Conservation (phyloP, 305 asterid genomes). For the Salvia sclarea region DNA sequence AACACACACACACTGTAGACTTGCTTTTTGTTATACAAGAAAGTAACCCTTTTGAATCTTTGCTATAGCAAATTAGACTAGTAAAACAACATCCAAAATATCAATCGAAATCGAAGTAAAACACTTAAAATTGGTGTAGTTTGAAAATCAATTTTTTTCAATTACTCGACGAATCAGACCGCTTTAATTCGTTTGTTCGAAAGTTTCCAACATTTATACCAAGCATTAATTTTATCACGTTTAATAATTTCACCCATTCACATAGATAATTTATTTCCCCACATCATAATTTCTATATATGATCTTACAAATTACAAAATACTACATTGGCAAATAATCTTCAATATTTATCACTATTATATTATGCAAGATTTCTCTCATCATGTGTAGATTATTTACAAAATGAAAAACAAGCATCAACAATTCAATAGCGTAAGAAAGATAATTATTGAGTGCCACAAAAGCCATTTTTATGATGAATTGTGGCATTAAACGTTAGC, state of each 20-base stretch:
- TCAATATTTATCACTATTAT: neutral
- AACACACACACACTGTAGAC: too few species aligned
- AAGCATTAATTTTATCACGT: too few species aligned
- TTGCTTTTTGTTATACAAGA: too few species aligned
- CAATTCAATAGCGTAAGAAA: neutral
- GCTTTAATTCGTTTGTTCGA: neutral
- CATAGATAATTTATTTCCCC: too few species aligned
- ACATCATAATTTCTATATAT: too few species aligned
- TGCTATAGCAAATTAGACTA: neutral
- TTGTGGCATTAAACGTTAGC: constrained; percentile 29
- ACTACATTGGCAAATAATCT: too few species aligned
- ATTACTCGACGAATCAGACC: neutral
- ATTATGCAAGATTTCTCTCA: neutral
- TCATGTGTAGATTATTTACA: neutral
- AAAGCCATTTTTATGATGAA: neutral
- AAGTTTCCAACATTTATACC: too few species aligned
- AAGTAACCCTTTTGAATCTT: neutral
- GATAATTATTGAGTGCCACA: neutral
- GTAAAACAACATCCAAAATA: neutral
- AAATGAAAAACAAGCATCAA: neutral
- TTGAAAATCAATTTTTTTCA: neutral
- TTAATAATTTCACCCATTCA: neutral
- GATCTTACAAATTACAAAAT: too few species aligned
- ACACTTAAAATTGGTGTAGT: neutral
- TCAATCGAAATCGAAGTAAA: neutral